Base-by-base conservation (phyloP, 1,284 basidiomycete species). In the Cystobasidiaceae sp. region DNA sequence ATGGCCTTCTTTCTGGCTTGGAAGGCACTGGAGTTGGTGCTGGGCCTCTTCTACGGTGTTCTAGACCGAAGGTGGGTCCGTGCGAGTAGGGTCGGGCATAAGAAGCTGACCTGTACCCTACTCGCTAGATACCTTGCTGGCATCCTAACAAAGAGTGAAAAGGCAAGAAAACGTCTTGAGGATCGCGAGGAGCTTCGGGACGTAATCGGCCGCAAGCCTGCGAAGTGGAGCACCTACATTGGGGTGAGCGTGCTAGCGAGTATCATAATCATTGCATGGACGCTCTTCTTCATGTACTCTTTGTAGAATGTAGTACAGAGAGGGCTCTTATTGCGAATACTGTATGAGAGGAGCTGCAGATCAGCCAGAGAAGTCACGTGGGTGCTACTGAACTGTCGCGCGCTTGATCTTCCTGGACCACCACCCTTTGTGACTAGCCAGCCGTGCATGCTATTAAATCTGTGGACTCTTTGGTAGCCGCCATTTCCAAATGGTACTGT, bases 1-100 rank as follows among this genome's bases (percentile, higher is more conserved):
- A 75, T 80, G 37, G 74, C 75, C 65, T 71, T 80, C 57, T 69
- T 80, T 55, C 78, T 80, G 70, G 79, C 74, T n/a, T 70, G 79
- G 70, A 80, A 79, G 67, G 68, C 69, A 0, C 51, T 79, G 50
- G 75, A 80, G 45, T 70, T 78, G 39, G 48, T 74, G 61, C 73
- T 73, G 19, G 77, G 78, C 11, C 71, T 76, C 2, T 46, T 74
- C 27, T 79, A 79, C 70, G 70, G 76, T 49, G 65, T 67, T 52
- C 67, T 77, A 45, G 72, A 71, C 37, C 32, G 37, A 4, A 43
- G 37, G 43, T 63, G 44, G 45, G 48, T 70, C n/a, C 13, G n/a
- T n/a, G n/a, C n/a, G n/a, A n/a, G 48, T 13, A 17, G 27, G 19
- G 6, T 51, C 50, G 32, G 44, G n/a, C 13, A 32, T 32, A 11